A percentile compares a stretch with the other conserved stretches of the same genome.
These are phyloP conservation scores for Syzygium oleosum DNA, from an alignment of 345 rosid genomes.

Conservation along the genomic window DNA sequence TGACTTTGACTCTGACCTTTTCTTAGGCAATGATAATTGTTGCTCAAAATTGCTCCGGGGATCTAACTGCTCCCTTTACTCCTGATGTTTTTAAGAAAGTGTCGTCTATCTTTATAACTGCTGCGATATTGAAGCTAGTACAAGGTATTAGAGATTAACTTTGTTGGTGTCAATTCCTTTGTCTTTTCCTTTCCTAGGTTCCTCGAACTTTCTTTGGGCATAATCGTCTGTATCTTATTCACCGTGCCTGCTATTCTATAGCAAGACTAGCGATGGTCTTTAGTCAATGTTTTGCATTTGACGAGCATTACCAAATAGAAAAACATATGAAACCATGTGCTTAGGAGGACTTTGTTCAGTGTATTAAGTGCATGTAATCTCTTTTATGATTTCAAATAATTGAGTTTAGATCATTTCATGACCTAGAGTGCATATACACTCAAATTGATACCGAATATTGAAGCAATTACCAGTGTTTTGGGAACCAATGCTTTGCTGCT, in stretches of 20 bases:
- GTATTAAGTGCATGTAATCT: background rate
- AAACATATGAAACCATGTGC: background rate
- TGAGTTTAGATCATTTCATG: background rate
- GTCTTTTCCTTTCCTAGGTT: background rate
- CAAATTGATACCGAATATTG: background rate
- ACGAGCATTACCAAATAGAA: background rate
- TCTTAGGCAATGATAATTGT: slow-evolving; percentile 85
- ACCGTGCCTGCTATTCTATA: background rate
- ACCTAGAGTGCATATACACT: background rate
- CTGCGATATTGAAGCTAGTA: slow-evolving; percentile 93
- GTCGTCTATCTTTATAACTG: slow-evolving; percentile 82
- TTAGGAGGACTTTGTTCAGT: background rate
- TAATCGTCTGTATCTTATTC: background rate
- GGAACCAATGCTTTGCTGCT: background rate
- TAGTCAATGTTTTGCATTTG: background rate
- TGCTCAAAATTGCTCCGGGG: slow-evolving; percentile 83
- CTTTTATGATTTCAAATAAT: too few species aligned
- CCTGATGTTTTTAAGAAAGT: slow-evolving; percentile 72
- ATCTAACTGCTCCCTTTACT: too few species aligned
- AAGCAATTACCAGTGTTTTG: background rate
- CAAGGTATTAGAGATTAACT: slow-evolving; percentile 45
- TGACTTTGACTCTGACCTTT: slow-evolving; percentile 11
- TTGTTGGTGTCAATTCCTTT: background rate
- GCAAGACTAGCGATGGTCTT: background rate
- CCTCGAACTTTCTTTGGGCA: background rate